A percentile compares a stretch with the other conserved stretches of the same genome.
phyloP scores from a whole-genome alignment of 225 moss, liverwort and hornwort genomes.

The Bryoerythrophyllum caledonicum region DNA sequence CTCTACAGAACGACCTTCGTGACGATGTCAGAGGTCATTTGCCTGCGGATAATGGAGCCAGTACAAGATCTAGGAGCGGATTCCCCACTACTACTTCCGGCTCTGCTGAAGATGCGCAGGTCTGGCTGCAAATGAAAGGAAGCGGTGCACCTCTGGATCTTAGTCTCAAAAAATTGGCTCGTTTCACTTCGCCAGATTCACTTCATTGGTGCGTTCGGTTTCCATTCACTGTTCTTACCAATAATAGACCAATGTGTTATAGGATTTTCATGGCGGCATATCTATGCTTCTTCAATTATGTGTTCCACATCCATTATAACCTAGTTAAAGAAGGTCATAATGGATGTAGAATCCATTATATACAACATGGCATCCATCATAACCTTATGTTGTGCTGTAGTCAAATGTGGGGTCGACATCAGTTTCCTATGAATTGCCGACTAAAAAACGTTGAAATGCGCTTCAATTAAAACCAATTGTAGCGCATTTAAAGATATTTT shows the following conservation, averaged over 20 bases:
- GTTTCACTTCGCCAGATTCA: conserved; percentile 69
- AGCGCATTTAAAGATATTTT: neutral
- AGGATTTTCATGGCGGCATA: neutral
- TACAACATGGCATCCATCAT: too few species aligned
- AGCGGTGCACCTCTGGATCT: conserved; percentile 71
- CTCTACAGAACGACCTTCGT: conserved; percentile 24
- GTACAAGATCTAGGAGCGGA: conserved; percentile 25
- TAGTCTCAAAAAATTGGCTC: conserved; percentile 77
- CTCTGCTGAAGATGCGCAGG: conserved; percentile 33
- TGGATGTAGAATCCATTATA: too few species aligned
- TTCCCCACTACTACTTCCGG: conserved; percentile 17
- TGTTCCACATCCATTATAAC: too few species aligned
- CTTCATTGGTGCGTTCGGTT: conserved; percentile 73
- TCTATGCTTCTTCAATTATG: neutral
- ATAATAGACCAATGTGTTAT: neutral
- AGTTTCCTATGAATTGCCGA: neutral
- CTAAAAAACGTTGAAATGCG: too few species aligned
- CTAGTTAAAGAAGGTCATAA: too few species aligned
- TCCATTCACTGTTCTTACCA: conserved; percentile 5
- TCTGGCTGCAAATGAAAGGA: conserved; percentile 39
- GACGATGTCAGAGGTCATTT: conserved; percentile 19
- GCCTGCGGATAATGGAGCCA: conserved; percentile 21
- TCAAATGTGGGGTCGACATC: neutral
- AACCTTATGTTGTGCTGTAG: too few species aligned
- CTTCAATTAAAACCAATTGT: neutral